Percentiles rank a stretch among this genome's conserved stretches.
These are phyloP conservation scores for Fusarium guadeloupense DNA, from an alignment of 2,329 filamentous ascomycete species.

Conservation along the genomic window DNA sequence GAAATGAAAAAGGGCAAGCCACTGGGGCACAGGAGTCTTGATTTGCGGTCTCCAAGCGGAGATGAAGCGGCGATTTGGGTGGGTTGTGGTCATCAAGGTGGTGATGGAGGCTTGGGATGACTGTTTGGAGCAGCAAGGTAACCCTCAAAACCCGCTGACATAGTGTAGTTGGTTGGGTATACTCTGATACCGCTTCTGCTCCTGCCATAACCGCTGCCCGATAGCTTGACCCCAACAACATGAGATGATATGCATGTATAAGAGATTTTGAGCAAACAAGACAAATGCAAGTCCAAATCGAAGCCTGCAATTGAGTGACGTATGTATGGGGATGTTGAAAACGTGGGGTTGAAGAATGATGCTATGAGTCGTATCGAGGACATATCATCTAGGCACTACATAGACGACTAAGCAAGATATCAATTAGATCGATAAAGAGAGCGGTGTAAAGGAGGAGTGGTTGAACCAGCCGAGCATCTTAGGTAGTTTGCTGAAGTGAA, in stretches of 20 bases:
- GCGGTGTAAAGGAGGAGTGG: background rate
- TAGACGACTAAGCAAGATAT: background rate
- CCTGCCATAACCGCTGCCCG: background rate
- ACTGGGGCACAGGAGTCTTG: background rate
- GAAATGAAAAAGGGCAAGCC: background rate
- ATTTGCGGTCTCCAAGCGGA: background rate
- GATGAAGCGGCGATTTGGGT: background rate
- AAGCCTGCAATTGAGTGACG: background rate
- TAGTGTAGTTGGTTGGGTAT: background rate
- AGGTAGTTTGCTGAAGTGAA: background rate
- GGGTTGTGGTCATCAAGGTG: background rate
- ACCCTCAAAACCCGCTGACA: background rate
- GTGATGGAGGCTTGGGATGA: background rate
- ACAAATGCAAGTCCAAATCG: background rate
- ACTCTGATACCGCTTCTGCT: background rate
- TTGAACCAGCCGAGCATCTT: too few species aligned
- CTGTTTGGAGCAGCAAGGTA: background rate
- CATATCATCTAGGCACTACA: background rate
- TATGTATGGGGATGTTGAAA: background rate
- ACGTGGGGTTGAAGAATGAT: background rate
- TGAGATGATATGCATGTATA: background rate
- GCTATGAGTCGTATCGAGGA: background rate
- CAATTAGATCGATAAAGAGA: background rate
- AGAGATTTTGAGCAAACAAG: background rate
- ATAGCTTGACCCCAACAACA: background rate